Conservation (phyloP, 2,329 filamentous ascomycete species). For the Lasiodiplodia hormozganensis region DNA sequence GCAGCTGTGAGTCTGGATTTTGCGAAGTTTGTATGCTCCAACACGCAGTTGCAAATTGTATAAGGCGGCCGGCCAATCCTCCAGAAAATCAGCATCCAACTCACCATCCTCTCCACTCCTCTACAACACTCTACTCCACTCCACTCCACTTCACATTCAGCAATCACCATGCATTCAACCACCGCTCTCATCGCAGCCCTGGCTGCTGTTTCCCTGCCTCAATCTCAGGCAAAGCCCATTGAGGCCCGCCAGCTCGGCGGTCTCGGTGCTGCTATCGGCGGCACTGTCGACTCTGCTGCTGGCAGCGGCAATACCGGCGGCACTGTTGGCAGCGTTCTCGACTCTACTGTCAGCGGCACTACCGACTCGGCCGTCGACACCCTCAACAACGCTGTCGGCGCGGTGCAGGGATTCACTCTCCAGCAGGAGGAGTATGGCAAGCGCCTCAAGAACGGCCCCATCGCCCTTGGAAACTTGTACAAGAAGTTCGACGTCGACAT, state of each 20-base stretch:
- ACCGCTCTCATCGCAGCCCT: slow-evolving; percentile 15
- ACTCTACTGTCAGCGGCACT: too few species aligned
- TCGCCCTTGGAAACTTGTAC: slow-evolving; percentile 11
- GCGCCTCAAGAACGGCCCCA: slow-evolving; percentile 14
- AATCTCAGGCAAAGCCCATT: neutral
- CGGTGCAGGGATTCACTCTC: neutral
- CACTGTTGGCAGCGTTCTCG: too few species aligned
- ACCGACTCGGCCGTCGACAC: too few species aligned
- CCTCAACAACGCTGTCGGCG: too few species aligned
- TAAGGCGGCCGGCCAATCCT: slow-evolving; percentile 1
- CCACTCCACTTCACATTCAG: neutral
- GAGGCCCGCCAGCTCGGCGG: neutral
- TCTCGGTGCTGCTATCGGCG: too few species aligned
- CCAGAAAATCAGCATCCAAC: neutral
- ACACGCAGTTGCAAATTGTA: neutral
- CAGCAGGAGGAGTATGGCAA: slow-evolving; percentile 11
- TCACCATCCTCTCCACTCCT: neutral
- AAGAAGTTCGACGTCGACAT: slow-evolving; percentile 7
- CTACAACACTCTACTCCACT: neutral
- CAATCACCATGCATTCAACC: slow-evolving; percentile 6
- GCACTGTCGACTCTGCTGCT: too few species aligned
- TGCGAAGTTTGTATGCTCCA: neutral
- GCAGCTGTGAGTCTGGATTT: neutral
- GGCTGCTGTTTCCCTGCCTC: slow-evolving; percentile 6
- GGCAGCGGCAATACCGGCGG: too few species aligned